These are phyloP conservation scores for Hypoxylon sp. DNA, from an alignment of 2,329 filamentous ascomycete species.

Conservation along the genomic window DNA sequence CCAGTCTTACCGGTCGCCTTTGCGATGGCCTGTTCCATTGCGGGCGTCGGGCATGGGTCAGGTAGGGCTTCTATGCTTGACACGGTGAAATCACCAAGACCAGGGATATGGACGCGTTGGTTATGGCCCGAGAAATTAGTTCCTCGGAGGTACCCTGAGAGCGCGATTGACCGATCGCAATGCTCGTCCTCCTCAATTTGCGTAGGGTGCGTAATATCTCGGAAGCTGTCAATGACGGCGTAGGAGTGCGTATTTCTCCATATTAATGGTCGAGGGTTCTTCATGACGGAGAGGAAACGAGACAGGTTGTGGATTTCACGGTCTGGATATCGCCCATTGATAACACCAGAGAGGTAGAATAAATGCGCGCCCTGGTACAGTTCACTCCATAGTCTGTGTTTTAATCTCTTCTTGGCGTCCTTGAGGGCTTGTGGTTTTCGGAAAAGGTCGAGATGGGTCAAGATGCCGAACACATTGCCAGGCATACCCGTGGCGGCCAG, in stretches of 20 bases:
- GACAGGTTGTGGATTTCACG: slow-evolving; percentile 96
- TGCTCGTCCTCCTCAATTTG: slow-evolving; percentile 89
- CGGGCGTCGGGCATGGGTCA: slow-evolving; percentile 95
- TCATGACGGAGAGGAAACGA: slow-evolving; percentile 97
- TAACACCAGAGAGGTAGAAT: slow-evolving; percentile 95
- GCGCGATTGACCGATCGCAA: slow-evolving; percentile 89
- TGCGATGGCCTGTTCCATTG: slow-evolving; percentile 87
- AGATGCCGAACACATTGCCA: slow-evolving; percentile 96
- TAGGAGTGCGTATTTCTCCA: slow-evolving; percentile 99
- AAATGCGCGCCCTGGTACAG: slow-evolving; percentile 96
- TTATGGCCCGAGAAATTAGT: slow-evolving; percentile 92
- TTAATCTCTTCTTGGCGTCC: slow-evolving; percentile 95
- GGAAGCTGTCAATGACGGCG: slow-evolving; percentile 90
- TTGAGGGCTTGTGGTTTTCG: slow-evolving; percentile 92
- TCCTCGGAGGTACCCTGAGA: slow-evolving; percentile 94
- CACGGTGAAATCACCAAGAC: slow-evolving; percentile 89
- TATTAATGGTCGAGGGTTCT: slow-evolving; percentile 94
- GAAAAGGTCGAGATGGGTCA: slow-evolving; percentile 97
- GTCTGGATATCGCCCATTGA: slow-evolving; percentile 97
- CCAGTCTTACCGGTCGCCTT: slow-evolving; percentile 88
- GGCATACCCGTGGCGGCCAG: slow-evolving; percentile 97
- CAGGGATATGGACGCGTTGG: slow-evolving; percentile 91
- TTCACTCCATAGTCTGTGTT: slow-evolving; percentile 97
- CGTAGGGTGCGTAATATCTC: slow-evolving; percentile 94
- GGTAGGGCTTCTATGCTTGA: slow-evolving; percentile 88